Conservation (phyloP, 2,329 filamentous ascomycete species). For the Calycina marina region DNA sequence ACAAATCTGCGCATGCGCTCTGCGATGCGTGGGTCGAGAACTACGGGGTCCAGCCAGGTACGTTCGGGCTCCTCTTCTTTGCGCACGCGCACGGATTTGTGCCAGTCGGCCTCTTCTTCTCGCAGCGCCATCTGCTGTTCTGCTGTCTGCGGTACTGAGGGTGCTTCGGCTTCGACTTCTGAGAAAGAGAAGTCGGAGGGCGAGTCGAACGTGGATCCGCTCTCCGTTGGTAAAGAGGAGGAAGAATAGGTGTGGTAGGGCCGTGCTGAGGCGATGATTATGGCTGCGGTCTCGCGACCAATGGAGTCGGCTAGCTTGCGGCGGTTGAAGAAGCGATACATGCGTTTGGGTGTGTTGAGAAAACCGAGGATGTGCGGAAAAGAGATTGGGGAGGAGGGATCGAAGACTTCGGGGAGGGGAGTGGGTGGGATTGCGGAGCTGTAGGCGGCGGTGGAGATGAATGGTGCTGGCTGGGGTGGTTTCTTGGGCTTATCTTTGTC, state of each 20-base stretch:
- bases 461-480: slow-evolving; percentile 52
- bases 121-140: slow-evolving; percentile 53
- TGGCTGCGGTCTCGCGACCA: slow-evolving; percentile 74
- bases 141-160: slow-evolving; percentile 14
- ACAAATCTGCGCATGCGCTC: slow-evolving; percentile 70
- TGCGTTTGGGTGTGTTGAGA: slow-evolving; percentile 70
- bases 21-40: slow-evolving; percentile 61
- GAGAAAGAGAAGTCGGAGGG: slow-evolving; percentile 1
- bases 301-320: slow-evolving; percentile 76
- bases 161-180: not conserved
- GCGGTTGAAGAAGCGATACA: slow-evolving; percentile 78
- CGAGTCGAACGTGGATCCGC: slow-evolving; percentile 23
- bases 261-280: slow-evolving; percentile 49
- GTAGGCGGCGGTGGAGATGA: slow-evolving; percentile 64
- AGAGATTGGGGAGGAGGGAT: slow-evolving; percentile 55
- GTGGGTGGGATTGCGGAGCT: slow-evolving; percentile 46
- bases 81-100: slow-evolving; percentile 56
- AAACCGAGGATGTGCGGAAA: slow-evolving; percentile 91
- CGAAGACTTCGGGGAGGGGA: slow-evolving; percentile 54
- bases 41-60: slow-evolving; percentile 62
- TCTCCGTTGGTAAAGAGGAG: slow-evolving; percentile 7
- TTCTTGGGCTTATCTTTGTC: slow-evolving; percentile 38
- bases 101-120: slow-evolving; percentile 69
- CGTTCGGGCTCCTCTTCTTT: slow-evolving; percentile 43
- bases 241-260: slow-evolving; percentile 27